Evolutionary conservation across 192 early-diverging fungal genomes (phyloP).

Genomic region (Entomortierella beljakovae): DNA sequence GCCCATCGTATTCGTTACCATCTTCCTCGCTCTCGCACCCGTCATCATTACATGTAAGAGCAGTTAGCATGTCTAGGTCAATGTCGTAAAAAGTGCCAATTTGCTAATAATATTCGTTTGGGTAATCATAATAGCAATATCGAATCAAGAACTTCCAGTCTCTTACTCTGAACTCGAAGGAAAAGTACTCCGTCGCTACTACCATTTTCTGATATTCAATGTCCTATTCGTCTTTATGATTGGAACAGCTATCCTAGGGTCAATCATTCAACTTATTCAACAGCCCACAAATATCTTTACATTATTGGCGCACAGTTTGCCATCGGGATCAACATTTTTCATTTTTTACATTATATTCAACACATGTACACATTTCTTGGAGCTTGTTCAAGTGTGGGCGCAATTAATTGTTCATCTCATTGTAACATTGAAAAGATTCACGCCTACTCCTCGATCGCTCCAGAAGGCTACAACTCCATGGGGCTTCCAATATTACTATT

Average conservation of each 20-base stretch:
- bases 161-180: slow-evolving; percentile 70
- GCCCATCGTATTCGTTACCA: slow-evolving; percentile 67
- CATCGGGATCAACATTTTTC: slow-evolving; percentile 71
- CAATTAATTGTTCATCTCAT: slow-evolving; percentile 64
- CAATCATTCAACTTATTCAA: slow-evolving; percentile 59
- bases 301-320: slow-evolving; percentile 59
- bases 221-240: slow-evolving; percentile 70
- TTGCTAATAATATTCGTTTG: background rate
- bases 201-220: slow-evolving; percentile 73
- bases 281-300: slow-evolving; percentile 63
- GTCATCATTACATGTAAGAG: slow-evolving; percentile 64
- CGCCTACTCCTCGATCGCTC: slow-evolving; percentile 64
- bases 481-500: slow-evolving; percentile 72
- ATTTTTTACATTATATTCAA: slow-evolving; percentile 72
- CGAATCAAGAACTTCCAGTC: slow-evolving; percentile 65
- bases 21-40: slow-evolving; percentile 65
- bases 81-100: background rate
- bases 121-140: slow-evolving; percentile 55
- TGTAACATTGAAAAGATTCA: slow-evolving; percentile 54
- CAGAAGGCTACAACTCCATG: slow-evolving; percentile 60
- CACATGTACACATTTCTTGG: slow-evolving; percentile 67
- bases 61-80: background rate
- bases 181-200: slow-evolving; percentile 63
- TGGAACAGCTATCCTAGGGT: slow-evolving; percentile 63
- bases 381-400: slow-evolving; percentile 69